Percentiles rank a stretch among this genome's conserved stretches.
phyloP scores from a whole-genome alignment of 2,329 filamentous ascomycete species.

The Colletotrichum acutatum region DNA sequence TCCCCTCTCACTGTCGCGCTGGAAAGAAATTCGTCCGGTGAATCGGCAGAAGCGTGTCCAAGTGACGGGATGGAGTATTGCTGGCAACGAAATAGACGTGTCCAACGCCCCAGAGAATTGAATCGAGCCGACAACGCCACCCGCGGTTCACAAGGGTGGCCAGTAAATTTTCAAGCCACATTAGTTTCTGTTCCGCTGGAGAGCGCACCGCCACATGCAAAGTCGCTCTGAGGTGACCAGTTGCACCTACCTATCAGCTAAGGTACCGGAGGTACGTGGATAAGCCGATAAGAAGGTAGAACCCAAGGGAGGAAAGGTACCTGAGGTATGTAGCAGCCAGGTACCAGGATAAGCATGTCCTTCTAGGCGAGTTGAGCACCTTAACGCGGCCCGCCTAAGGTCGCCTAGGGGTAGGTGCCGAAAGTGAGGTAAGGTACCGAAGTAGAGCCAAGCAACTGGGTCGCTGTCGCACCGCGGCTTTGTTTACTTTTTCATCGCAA shows the following conservation, averaged over 20 bases:
- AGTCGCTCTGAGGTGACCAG: too few species aligned
- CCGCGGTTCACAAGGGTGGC: neutral
- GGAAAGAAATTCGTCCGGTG: neutral
- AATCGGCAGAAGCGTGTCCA: neutral
- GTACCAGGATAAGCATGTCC: too few species aligned
- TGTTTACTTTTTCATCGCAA: conserved; percentile 18
- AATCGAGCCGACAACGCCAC: conserved; percentile 19
- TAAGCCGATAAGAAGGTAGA: too few species aligned
- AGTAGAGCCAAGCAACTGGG: neutral
- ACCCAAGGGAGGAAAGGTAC: too few species aligned
- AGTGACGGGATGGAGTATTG: neutral
- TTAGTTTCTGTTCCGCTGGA: neutral
- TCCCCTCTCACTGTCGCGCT: neutral
- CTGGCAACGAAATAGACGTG: conserved; percentile 18
- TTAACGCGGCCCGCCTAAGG: too few species aligned
- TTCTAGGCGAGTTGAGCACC: too few species aligned
- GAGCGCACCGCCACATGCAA: neutral
- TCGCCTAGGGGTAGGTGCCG: neutral
- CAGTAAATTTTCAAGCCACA: neutral
- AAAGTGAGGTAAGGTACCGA: neutral
- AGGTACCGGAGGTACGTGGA: too few species aligned
- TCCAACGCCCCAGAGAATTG: conserved; percentile 1
- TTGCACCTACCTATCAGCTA: too few species aligned
- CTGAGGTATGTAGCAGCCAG: too few species aligned
- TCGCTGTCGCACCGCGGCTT: neutral